These are phyloP conservation scores for Globisporangium cederbergense DNA, from an alignment of 352 stramenopile genomes.

Conservation along the genomic window DNA sequence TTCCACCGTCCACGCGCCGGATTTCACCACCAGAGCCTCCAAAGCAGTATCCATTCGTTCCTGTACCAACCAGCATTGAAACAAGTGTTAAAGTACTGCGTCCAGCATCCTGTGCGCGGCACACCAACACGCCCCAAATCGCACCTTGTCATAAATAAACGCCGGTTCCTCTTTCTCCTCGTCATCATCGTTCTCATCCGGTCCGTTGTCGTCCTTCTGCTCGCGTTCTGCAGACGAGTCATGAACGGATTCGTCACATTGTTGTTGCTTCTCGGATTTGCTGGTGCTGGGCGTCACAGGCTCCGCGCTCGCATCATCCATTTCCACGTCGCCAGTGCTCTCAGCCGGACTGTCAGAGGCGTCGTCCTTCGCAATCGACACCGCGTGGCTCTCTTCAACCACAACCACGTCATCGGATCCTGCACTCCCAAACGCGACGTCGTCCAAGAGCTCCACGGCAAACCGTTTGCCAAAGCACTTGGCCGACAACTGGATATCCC, in stretches of 20 bases:
- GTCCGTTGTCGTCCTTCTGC: neutral
- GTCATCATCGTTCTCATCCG: constrained; percentile 7
- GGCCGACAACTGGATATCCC: constrained; percentile 33
- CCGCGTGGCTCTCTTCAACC: constrained; percentile 10
- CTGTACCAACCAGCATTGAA: constrained; percentile 23
- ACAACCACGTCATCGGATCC: constrained; percentile 21
- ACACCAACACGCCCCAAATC: constrained; percentile 3
- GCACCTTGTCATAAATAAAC: constrained; percentile 87
- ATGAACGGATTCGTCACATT: neutral
- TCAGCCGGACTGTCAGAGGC: constrained; percentile 8
- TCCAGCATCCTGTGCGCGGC: neutral
- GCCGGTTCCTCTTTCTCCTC: constrained; percentile 14
- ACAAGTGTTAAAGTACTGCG: neutral
- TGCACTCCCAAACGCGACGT: constrained; percentile 31
- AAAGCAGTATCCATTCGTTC: constrained; percentile 47
- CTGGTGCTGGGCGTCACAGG: neutral
- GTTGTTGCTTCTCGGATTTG: neutral
- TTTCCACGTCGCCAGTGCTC: constrained; percentile 3
- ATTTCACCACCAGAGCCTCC: constrained; percentile 53
- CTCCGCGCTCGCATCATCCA: constrained; percentile 7
- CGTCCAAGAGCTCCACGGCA: constrained; percentile 35
- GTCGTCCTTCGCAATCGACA: neutral
- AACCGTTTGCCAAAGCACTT: constrained; percentile 78
- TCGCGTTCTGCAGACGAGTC: neutral
- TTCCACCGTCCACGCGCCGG: constrained; percentile 63